These are phyloP conservation scores for Apophysomyces elegans DNA, from an alignment of 371 early-diverging fungal genomes.

Conservation along the genomic window DNA sequence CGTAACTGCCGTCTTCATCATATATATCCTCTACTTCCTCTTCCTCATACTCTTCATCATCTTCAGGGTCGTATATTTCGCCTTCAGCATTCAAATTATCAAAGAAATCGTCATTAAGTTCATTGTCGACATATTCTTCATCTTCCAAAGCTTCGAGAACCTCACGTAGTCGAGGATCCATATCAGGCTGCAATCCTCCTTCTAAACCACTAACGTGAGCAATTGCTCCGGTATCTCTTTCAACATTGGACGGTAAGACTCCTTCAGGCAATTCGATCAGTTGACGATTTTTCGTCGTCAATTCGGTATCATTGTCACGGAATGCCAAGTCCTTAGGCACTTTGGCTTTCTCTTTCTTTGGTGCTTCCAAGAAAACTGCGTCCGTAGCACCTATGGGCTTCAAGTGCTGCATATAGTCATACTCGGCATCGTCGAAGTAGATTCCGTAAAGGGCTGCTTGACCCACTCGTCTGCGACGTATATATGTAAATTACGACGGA, in stretches of 20 bases:
- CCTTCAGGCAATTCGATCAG: slow-evolving; percentile 71
- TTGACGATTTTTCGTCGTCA: slow-evolving; percentile 31
- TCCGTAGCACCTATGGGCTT: slow-evolving; percentile 82
- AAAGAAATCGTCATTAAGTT: slow-evolving; percentile 79
- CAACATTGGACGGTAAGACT: slow-evolving; percentile 72
- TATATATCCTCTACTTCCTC: slow-evolving; percentile 58
- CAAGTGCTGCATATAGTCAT: slow-evolving; percentile 94
- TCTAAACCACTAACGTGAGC: slow-evolving; percentile 48
- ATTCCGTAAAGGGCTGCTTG: slow-evolving; percentile 87
- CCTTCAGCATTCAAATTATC: slow-evolving; percentile 61
- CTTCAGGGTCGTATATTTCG: slow-evolving; percentile 45
- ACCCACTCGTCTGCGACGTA: slow-evolving; percentile 57
- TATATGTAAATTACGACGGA: slow-evolving; percentile 5
- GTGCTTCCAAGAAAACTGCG: slow-evolving; percentile 81
- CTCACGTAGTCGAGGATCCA: slow-evolving; percentile 84
- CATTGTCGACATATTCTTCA: slow-evolving; percentile 82
- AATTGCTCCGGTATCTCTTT: slow-evolving; percentile 55
- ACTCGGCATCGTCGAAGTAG: slow-evolving; percentile 84
- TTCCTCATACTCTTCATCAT: slow-evolving; percentile 51
- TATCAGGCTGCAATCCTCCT: slow-evolving; percentile 75
- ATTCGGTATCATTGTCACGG: slow-evolving; percentile 25
- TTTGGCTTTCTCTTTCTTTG: slow-evolving; percentile 48
- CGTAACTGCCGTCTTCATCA: slow-evolving; percentile 47
- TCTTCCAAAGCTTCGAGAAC: slow-evolving; percentile 91
- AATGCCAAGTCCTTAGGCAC: slow-evolving; percentile 21